These are phyloP conservation scores for Fusarium sp. DNA, from an alignment of 2,329 filamentous ascomycete species.

Conservation along the genomic window DNA sequence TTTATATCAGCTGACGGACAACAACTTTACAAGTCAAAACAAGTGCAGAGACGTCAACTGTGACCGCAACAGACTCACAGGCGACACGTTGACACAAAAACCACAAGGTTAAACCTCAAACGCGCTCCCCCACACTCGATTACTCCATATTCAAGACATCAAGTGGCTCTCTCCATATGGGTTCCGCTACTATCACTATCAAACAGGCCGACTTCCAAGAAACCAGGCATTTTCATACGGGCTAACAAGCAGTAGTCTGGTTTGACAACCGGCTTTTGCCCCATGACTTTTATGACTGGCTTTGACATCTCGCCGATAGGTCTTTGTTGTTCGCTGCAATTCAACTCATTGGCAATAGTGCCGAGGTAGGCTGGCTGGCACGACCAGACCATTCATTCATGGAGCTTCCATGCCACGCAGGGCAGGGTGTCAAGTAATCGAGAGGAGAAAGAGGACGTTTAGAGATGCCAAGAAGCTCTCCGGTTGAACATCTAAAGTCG, in stretches of 20 bases:
- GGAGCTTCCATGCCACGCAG: slow-evolving; percentile 9
- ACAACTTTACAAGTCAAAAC: neutral
- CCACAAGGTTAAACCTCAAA: slow-evolving; percentile 1
- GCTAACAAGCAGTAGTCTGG: slow-evolving; percentile 11
- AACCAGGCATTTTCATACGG: slow-evolving; percentile 13
- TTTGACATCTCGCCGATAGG: neutral
- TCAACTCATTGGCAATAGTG: neutral
- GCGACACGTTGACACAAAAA: slow-evolving; percentile 4
- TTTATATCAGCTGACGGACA: slow-evolving; percentile 12
- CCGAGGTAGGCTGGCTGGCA: neutral
- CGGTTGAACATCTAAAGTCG: slow-evolving; percentile 10
- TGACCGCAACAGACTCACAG: neutral
- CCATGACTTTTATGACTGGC: neutral
- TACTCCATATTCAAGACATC: slow-evolving; percentile 24
- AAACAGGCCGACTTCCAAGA: slow-evolving; percentile 1
- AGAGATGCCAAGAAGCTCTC: slow-evolving; percentile 6
- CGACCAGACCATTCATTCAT: neutral
- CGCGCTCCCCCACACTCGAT: slow-evolving; percentile 26
- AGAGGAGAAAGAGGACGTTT: slow-evolving; percentile 7
- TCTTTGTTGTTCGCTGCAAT: neutral
- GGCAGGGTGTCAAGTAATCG: neutral
- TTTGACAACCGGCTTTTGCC: slow-evolving; percentile 1
- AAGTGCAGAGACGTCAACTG: neutral
- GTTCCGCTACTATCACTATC: slow-evolving; percentile 15
- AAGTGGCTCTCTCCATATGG: slow-evolving; percentile 32